Base-by-base conservation (phyloP, 2,329 filamentous ascomycete genomes). In the Colletotrichum eremochloae region DNA sequence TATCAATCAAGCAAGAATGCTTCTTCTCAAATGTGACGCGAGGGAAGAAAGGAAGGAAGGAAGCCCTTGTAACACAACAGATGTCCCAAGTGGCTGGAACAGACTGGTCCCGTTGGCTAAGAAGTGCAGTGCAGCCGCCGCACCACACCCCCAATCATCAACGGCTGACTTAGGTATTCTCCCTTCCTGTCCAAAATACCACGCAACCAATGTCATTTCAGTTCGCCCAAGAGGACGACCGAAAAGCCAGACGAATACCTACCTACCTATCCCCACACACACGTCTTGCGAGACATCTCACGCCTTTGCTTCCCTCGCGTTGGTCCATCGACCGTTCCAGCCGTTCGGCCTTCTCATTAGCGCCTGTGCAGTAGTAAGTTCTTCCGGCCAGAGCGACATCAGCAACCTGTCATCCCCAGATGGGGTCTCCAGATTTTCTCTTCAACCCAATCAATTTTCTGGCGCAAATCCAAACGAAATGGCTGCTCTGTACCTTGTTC, bases 21-120 rank as follows among this genome's bases (percentile, higher is more conserved):
- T 29, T 7, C 24, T 52, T 52, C 12, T 31, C 14, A 8, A 24
- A 52, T 31, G 24, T 29, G 50, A 31, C 12, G n/a, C 50, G 24
- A 14, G 42, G 24, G 42, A 40, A 15, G 24, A 24, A 36, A 36
- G 44, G 7, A 46, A n/a, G 9, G 31, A 36, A 36, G 18, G 15
- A 56, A 3, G 9, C 29, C 7, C 18, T n/a, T 8, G 7, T 8
- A 55, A 3, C 31, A 20, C 24, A 14, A 20, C 18, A 9, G 52
- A 56, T 18, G 52, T 38, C 31, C 55, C 55, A 29, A 40, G 55
- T 42, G 36, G 55, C 36, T 42, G 55, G 55, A 11, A 29, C 55
- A 18, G 20, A 24, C 36, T 15, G 8, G 29, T 18, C 11, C n/a
- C n/a, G 48, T 29, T 36, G 15, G 29, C 52, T 15, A 33, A 24